Evolutionary conservation across 768 basidiomycete genomes (phyloP).

Genomic region (Heimioporus sp.): DNA sequence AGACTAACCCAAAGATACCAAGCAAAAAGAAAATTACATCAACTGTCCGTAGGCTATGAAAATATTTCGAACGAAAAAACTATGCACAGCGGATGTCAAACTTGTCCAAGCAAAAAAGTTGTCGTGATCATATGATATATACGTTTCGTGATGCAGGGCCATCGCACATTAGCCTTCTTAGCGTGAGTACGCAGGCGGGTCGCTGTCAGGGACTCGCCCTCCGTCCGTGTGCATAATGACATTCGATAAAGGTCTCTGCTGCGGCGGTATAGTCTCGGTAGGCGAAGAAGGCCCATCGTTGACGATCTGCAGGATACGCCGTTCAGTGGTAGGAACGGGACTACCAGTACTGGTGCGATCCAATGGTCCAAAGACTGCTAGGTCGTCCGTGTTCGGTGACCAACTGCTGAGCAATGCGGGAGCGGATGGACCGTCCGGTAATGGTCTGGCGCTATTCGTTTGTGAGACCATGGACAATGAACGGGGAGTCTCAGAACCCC

Average conservation of each 20-base stretch:
- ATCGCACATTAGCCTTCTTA: too few relatives aligned
- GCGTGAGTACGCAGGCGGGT: constrained; percentile 23
- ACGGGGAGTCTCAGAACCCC: constrained; percentile 5
- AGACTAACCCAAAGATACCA: neutral
- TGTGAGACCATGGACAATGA: constrained; percentile 23
- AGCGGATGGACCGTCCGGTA: neutral
- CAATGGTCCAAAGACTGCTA: constrained; percentile 13
- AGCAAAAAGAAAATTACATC: constrained; percentile 7
- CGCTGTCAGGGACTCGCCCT: constrained; percentile 12
- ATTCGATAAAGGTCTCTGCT: neutral
- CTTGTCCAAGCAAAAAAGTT: constrained; percentile 17
- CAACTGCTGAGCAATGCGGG: constrained; percentile 7
- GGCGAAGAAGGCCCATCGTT: constrained; percentile 25
- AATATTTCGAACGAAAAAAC: neutral
- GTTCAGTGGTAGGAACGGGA: constrained; percentile 18
- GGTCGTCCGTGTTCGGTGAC: constrained; percentile 21
- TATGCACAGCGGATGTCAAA: constrained; percentile 2
- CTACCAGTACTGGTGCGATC: constrained; percentile 22
- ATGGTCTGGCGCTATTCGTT: constrained; percentile 9
- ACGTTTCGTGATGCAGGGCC: neutral
- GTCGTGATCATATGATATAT: constrained; percentile 5
- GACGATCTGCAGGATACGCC: constrained; percentile 26
- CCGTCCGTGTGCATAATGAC: constrained; percentile 29
- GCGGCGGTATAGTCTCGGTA: constrained; percentile 3
- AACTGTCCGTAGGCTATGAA: constrained; percentile 18